These are phyloP conservation scores for Aspergillus sp. DNA, from an alignment of 2,329 filamentous ascomycete species.

Conservation along the genomic window DNA sequence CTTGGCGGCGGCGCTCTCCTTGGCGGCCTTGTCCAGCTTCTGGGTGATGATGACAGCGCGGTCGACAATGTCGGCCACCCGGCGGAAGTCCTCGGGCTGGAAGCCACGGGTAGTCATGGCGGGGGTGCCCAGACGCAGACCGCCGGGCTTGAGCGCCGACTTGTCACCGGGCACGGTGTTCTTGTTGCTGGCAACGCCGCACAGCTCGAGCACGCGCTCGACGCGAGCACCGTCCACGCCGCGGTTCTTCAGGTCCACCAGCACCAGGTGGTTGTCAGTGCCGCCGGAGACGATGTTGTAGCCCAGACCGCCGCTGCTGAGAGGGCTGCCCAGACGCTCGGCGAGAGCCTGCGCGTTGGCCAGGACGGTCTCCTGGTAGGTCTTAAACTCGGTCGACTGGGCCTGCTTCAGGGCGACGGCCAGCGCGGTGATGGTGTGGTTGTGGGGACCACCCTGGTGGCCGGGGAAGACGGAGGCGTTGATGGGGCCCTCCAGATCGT, in stretches of 20 bases:
- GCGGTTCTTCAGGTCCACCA: constrained; percentile 87
- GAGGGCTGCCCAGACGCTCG: constrained; percentile 67
- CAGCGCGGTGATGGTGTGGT: constrained; percentile 98
- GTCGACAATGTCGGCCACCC: constrained; percentile 83
- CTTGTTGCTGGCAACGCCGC: constrained; percentile 98
- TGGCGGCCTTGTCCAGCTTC: constrained; percentile 65
- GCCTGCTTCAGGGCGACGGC: constrained; percentile 95
- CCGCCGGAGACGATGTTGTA: constrained; percentile 95
- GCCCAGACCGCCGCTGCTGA: constrained; percentile 66
- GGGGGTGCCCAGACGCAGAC: constrained; percentile 89
- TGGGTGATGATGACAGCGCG: constrained; percentile 76
- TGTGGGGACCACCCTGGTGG: constrained; percentile 97
- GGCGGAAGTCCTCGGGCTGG: constrained; percentile 79
- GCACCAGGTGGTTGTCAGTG: constrained; percentile 96
- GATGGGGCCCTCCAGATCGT: constrained; percentile 93
- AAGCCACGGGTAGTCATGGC: constrained; percentile 99
- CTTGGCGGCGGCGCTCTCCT: constrained; percentile 73
- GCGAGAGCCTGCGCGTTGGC: constrained; percentile 92
- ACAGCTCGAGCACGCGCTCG: constrained; percentile 84
- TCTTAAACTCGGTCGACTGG: constrained; percentile 82
- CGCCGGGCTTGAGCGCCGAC: constrained; percentile 88
- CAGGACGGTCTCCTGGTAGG: constrained; percentile 90
- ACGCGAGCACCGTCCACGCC: constrained; percentile 87
- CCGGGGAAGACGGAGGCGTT: constrained; percentile 99
- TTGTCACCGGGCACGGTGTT: constrained; percentile 96